phyloP scores from a whole-genome alignment of 1,284 basidiomycete genomes.

The Microbotryum silenes-acaulis region DNA sequence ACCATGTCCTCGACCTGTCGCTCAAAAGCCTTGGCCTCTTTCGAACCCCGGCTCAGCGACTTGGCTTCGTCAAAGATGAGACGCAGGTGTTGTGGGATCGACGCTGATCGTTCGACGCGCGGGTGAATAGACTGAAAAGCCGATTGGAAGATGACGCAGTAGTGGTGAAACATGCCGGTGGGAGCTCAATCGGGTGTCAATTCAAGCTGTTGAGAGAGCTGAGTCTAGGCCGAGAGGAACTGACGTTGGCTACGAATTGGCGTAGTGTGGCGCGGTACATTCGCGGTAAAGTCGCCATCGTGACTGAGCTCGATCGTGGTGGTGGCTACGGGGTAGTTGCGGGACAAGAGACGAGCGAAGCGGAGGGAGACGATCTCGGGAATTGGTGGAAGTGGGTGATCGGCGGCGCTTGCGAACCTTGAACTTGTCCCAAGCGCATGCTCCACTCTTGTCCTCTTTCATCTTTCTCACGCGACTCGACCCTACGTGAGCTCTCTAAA shows the following conservation, averaged over 20 bases:
- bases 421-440: too few species aligned
- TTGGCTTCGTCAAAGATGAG: slow-evolving; percentile 20
- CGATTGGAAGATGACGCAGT: too few species aligned
- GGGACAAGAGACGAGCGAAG: too few species aligned
- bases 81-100: slow-evolving; percentile 20
- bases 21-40: slow-evolving; percentile 6
- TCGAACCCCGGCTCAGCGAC: slow-evolving; percentile 2
- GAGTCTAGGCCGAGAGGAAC: neutral
- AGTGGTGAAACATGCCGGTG: neutral
- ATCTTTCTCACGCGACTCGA: too few species aligned
- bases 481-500: too few species aligned
- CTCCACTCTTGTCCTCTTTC: too few species aligned
- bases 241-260: slow-evolving; percentile 28
- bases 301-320: neutral
- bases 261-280: slow-evolving; percentile 24
- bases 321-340: too few species aligned
- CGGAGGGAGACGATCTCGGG: too few species aligned
- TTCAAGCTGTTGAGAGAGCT: too few species aligned
- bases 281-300: slow-evolving; percentile 14
- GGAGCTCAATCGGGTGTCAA: neutral
- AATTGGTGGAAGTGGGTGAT: too few species aligned
- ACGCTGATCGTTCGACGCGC: slow-evolving; percentile 15
- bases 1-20: slow-evolving; percentile 26
- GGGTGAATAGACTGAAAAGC: slow-evolving; percentile 23
- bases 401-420: too few species aligned